Evolutionary conservation across 805 yeast species (phyloP).

Genomic region (Nakazawaea holstii): DNA sequence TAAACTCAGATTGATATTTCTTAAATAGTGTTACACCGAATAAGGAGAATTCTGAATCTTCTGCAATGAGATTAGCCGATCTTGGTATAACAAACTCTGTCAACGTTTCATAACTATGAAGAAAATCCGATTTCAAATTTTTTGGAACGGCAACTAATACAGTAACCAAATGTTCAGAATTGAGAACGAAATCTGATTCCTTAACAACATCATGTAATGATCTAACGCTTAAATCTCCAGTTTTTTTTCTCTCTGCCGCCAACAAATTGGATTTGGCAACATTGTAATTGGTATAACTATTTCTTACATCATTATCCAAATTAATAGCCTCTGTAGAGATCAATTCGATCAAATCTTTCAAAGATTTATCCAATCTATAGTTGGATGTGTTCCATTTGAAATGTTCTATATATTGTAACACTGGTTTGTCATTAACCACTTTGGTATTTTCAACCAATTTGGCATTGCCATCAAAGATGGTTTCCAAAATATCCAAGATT

Average conservation of each 20-base stretch:
- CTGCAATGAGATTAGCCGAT: conserved; percentile 63
- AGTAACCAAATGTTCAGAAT: conserved; percentile 82
- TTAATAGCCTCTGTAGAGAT: conserved; percentile 75
- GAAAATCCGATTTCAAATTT: conserved; percentile 51
- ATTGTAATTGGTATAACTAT: conserved; percentile 69
- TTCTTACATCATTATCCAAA: conserved; percentile 79
- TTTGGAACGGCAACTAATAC: conserved; percentile 88
- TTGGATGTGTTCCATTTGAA: conserved; percentile 88
- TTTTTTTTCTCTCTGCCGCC: conserved; percentile 88
- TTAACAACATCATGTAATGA: conserved; percentile 86
- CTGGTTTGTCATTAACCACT: conserved; percentile 38
- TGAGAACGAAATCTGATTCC: conserved; percentile 75
- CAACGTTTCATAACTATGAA: conserved; percentile 68
- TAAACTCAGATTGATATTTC: conserved; percentile 68
- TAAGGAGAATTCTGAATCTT: conserved; percentile 69
- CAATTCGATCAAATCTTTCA: conserved; percentile 64
- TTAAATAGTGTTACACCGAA: conserved; percentile 82
- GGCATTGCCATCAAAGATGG: conserved; percentile 32
- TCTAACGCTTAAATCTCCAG: conserved; percentile 88
- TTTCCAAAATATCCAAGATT: conserved; percentile 64
- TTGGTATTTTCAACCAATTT: conserved; percentile 23
- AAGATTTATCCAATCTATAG: conserved; percentile 78
- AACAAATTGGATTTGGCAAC: conserved; percentile 77
- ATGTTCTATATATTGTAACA: conserved; percentile 60
- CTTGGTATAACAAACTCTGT: conserved; percentile 87